Evolutionary conservation across 2,329 filamentous ascomycete species (phyloP).

Genomic region (Fusarium sp.): DNA sequence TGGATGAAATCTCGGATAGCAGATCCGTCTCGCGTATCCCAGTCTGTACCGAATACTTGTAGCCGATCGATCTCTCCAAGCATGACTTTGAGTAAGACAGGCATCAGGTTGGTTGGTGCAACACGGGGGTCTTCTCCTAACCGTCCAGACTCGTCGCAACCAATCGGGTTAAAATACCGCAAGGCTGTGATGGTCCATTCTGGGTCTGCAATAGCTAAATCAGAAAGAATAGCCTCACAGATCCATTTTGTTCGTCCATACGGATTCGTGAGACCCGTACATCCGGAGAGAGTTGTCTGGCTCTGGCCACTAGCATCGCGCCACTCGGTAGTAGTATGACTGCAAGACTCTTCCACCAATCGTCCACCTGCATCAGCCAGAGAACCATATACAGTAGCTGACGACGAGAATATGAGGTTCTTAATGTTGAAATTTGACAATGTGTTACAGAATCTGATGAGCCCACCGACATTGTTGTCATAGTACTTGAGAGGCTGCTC

Average conservation of each 20-base stretch:
- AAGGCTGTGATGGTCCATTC: conserved; percentile 70
- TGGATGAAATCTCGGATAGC: conserved; percentile 75
- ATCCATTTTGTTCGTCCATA: conserved; percentile 75
- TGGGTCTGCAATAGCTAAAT: conserved; percentile 67
- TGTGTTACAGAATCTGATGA: conserved; percentile 63
- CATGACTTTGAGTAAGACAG: conserved; percentile 51
- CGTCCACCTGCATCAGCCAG: conserved; percentile 56
- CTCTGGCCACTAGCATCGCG: neutral
- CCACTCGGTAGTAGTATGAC: conserved; percentile 59
- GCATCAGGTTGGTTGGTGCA: conserved; percentile 6
- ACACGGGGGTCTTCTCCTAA: conserved; percentile 67
- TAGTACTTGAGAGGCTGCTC: conserved; percentile 69
- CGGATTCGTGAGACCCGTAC: conserved; percentile 38
- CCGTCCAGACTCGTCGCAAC: conserved; percentile 70
- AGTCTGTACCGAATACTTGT: conserved; percentile 68
- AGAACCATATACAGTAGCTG: conserved; percentile 72
- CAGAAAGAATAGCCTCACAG: conserved; percentile 71
- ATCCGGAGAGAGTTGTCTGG: neutral
- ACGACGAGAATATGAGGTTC: conserved; percentile 74
- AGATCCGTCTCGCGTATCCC: conserved; percentile 71
- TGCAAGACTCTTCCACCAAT: conserved; percentile 23
- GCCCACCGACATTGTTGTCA: conserved; percentile 71
- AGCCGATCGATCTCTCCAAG: conserved; percentile 58
- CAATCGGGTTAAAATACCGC: conserved; percentile 74
- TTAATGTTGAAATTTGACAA: conserved; percentile 56